Percentiles rank a stretch among this genome's conserved stretches.
phyloP scores from a whole-genome alignment of 768 basidiomycete species.

The Tricholomella constricta region DNA sequence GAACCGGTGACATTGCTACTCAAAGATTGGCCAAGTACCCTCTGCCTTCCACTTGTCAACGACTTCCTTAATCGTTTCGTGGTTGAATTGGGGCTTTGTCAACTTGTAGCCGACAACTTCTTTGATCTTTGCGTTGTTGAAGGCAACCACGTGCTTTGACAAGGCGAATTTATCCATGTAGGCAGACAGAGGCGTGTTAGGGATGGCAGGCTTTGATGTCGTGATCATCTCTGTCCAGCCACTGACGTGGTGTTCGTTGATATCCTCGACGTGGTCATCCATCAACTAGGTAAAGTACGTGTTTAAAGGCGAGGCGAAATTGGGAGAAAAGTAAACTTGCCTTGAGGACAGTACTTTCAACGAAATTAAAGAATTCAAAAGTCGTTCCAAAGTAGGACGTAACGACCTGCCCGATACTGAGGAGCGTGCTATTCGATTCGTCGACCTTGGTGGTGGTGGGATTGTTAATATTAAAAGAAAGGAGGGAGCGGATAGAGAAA shows the following conservation, averaged over 20 bases:
- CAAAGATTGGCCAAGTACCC: conserved; percentile 53
- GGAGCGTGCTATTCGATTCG: conserved; percentile 69
- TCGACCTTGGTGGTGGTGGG: conserved; percentile 52
- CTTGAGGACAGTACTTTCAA: conserved; percentile 69
- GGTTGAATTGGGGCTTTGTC: conserved; percentile 61
- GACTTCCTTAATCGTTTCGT: conserved; percentile 64
- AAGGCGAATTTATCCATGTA: conserved; percentile 79
- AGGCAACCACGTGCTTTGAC: conserved; percentile 67
- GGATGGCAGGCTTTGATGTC: conserved; percentile 68
- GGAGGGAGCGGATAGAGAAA: not conserved
- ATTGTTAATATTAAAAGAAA: not conserved
- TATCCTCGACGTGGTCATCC: conserved; percentile 76
- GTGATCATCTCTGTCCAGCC: conserved; percentile 84
- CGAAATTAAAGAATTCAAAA: conserved; percentile 76
- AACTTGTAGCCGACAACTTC: conserved; percentile 69
- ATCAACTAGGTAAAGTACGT: conserved; percentile 47
- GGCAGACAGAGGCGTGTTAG: conserved; percentile 70
- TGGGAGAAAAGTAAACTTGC: conserved; percentile 33
- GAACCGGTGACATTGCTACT: conserved; percentile 16
- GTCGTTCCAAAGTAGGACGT: conserved; percentile 77
- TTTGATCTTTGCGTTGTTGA: conserved; percentile 75
- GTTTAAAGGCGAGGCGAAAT: not conserved
- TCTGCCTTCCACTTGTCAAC: conserved; percentile 83
- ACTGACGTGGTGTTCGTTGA: conserved; percentile 81
- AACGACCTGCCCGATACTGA: conserved; percentile 64